These are phyloP conservation scores for Fusarium circinatum DNA, from an alignment of 2,329 filamentous ascomycete species.

Conservation along the genomic window DNA sequence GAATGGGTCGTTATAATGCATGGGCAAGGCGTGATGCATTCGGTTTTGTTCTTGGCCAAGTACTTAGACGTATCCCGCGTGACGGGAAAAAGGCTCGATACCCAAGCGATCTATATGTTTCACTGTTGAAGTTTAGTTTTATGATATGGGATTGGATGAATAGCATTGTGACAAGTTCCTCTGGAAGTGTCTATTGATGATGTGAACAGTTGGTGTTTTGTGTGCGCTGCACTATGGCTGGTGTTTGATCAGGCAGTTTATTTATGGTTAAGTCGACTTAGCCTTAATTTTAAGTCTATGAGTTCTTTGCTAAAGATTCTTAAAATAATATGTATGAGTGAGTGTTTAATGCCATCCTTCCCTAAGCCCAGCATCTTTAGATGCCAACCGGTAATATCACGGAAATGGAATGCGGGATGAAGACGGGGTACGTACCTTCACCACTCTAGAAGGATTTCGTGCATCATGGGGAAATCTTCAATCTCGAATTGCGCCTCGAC, in stretches of 20 bases:
- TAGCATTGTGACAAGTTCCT: not conserved
- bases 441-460: slow-evolving; percentile 20
- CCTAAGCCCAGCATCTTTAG: not conserved
- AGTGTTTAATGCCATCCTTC: not conserved
- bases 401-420: not conserved
- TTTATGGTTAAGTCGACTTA: not conserved
- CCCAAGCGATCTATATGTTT: slow-evolving; percentile 44
- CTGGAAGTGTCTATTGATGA: not conserved
- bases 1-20: slow-evolving; percentile 19
- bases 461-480: slow-evolving; percentile 31
- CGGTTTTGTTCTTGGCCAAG: slow-evolving; percentile 29
- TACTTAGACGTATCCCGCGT: slow-evolving; percentile 35
- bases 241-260: not conserved
- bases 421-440: slow-evolving; percentile 30
- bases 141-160: not conserved
- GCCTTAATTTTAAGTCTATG: not conserved
- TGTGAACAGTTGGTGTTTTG: not conserved
- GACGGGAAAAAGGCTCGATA: slow-evolving; percentile 40
- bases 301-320: not conserved
- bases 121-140: slow-evolving; percentile 19
- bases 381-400: not conserved
- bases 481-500: slow-evolving; percentile 5
- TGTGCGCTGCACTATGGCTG: not conserved
- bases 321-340: not conserved
- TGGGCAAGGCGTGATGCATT: slow-evolving; percentile 35